Conservation (phyloP, 1,284 basidiomycete species). For the Gastroboletus turbinatus region DNA sequence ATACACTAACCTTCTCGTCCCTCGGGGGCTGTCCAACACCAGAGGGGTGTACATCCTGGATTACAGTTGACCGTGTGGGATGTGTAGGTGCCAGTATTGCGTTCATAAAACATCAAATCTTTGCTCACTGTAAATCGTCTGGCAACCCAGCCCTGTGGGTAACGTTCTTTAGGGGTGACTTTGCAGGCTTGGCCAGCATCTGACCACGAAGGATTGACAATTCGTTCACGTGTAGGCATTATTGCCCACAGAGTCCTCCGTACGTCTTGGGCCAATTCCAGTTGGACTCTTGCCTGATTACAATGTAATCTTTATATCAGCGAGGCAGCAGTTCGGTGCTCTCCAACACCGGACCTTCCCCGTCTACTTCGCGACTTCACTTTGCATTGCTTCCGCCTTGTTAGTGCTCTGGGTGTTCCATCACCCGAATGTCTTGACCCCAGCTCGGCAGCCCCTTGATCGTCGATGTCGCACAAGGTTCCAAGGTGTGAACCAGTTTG, state of each 20-base stretch:
- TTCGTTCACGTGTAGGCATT: constrained; percentile 41
- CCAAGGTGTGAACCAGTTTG: constrained; percentile 57
- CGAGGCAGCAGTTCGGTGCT: constrained; percentile 63
- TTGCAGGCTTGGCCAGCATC: not conserved
- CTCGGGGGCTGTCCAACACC: not conserved
- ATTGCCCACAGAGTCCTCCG: constrained; percentile 60
- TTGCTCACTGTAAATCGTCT: not conserved
- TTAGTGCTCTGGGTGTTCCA: constrained; percentile 61
- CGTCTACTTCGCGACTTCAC: constrained; percentile 68
- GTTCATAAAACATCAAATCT: not conserved
- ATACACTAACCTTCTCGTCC: not conserved
- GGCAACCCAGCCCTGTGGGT: constrained; percentile 58
- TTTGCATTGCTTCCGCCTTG: constrained; percentile 54
- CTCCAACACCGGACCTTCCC: constrained; percentile 78
- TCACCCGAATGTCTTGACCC: constrained; percentile 60
- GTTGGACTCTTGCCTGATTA: not conserved
- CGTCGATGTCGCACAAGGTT: constrained; percentile 66
- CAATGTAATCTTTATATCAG: not conserved
- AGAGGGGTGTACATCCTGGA: constrained; percentile 36
- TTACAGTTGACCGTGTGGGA: constrained; percentile 65
- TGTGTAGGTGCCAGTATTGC: constrained; percentile 53
- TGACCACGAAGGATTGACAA: not conserved
- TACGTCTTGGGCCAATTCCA: constrained; percentile 22
- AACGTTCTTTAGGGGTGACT: constrained; percentile 53
- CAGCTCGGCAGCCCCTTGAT: constrained; percentile 47